A percentile compares a stretch with the other conserved stretches of the same genome.
Evolutionary conservation across 768 basidiomycete genomes (phyloP).

Genomic region (Xerocomellus amylosporus): DNA sequence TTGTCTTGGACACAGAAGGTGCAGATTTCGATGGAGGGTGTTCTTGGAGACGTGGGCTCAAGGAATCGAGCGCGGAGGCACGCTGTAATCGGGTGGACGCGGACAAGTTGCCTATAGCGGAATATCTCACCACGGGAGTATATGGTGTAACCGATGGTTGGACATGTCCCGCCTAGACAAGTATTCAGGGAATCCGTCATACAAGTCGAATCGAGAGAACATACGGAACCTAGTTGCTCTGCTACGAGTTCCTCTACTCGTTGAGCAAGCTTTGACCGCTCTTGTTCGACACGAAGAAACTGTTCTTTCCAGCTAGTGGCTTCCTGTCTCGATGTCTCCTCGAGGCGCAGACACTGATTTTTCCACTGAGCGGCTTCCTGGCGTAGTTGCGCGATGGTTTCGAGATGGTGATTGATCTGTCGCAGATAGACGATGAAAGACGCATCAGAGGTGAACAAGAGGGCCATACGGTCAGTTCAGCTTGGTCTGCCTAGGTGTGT

Average conservation of each 20-base stretch:
- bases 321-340: conserved; percentile 45
- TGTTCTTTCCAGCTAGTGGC: conserved; percentile 79
- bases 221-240: conserved; percentile 43
- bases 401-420: conserved; percentile 59
- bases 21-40: conserved; percentile 32
- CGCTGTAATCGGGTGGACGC: conserved; percentile 26
- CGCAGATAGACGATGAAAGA: neutral
- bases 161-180: conserved; percentile 15
- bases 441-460: neutral
- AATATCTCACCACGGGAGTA: conserved; percentile 33
- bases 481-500: conserved; percentile 46
- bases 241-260: conserved; percentile 58
- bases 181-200: neutral
- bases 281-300: conserved; percentile 70
- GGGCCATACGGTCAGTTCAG: conserved; percentile 50
- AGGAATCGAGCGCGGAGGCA: conserved; percentile 17
- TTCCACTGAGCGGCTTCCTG: conserved; percentile 72
- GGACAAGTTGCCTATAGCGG: conserved; percentile 24
- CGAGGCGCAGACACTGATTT: conserved; percentile 52
- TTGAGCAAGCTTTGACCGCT: conserved; percentile 55
- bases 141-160: conserved; percentile 24
- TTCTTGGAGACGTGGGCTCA: conserved; percentile 30
- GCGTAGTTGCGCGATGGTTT: conserved; percentile 58
- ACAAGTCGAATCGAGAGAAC: conserved; percentile 16
- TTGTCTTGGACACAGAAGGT: conserved; percentile 27